Conservation (phyloP, 2,329 filamentous ascomycete species). For the Aspergillus oerlinghausenensis region DNA sequence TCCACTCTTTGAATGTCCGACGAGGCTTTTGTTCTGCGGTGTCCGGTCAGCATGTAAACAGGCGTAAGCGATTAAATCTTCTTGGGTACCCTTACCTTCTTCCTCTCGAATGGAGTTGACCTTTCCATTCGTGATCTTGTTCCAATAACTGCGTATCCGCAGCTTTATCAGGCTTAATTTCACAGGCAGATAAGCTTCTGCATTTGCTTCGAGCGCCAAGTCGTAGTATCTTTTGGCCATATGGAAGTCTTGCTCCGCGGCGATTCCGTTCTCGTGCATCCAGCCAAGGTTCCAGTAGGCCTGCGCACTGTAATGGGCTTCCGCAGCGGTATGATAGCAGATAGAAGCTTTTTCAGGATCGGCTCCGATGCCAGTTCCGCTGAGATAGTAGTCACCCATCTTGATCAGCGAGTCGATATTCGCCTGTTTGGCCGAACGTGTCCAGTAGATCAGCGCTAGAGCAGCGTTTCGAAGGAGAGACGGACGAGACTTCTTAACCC, state of each 20-base stretch:
- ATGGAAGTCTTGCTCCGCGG: conserved; percentile 91
- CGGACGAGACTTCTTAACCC: conserved; percentile 35
- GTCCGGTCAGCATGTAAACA: conserved; percentile 23
- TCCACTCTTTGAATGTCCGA: conserved; percentile 79
- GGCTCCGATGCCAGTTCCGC: conserved; percentile 66
- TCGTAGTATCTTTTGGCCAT: conserved; percentile 96
- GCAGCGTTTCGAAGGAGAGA: conserved; percentile 54
- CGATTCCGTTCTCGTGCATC: conserved; percentile 98
- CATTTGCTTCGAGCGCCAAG: conserved; percentile 81
- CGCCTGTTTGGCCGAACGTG: conserved; percentile 82
- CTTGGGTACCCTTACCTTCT: conserved; percentile 58
- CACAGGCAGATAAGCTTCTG: conserved; percentile 90
- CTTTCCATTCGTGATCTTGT: conserved; percentile 81
- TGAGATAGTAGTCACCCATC: conserved; percentile 96
- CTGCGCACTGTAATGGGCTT: conserved; percentile 87
- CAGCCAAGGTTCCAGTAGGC: conserved; percentile 96
- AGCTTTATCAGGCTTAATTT: conserved; percentile 83
- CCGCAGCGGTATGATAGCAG: conserved; percentile 88
- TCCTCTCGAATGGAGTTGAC: conserved; percentile 92
- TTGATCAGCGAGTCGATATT: conserved; percentile 95
- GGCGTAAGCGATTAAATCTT: neutral
- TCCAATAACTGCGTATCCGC: conserved; percentile 84
- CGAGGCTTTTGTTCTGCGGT: conserved; percentile 61
- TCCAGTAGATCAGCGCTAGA: conserved; percentile 88
- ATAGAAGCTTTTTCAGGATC: conserved; percentile 83